phyloP scores from a whole-genome alignment of 2,329 filamentous ascomycete genomes.

The Calonectria leucothoes region DNA sequence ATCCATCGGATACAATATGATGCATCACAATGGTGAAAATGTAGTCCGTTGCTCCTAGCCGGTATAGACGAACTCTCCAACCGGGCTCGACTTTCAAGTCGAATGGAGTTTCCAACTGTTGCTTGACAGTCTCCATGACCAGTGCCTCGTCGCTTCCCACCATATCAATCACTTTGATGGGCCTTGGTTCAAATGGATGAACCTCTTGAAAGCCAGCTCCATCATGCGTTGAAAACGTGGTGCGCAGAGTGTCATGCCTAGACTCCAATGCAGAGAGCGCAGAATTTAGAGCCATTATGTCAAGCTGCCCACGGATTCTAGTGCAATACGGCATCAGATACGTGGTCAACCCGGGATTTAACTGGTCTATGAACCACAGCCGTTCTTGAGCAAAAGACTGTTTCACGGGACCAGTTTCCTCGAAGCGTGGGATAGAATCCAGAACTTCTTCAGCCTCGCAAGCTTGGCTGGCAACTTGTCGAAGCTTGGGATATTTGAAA shows the following conservation, averaged over 20 bases:
- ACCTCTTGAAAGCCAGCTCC: neutral
- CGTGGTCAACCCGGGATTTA: neutral
- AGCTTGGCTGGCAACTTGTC: neutral
- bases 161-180: neutral
- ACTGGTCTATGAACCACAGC: neutral
- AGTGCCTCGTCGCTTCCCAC: neutral
- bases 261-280: neutral
- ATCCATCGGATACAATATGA: conserved; percentile 40
- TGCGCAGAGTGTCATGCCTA: neutral
- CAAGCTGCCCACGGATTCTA: neutral
- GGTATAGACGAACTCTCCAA: neutral
- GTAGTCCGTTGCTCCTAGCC: neutral
- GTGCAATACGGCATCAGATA: neutral
- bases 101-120: neutral
- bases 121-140: neutral
- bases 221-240: neutral
- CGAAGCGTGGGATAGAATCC: neutral
- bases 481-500: conserved; percentile 1
- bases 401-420: neutral
- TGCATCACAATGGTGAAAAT: conserved; percentile 34
- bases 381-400: neutral
- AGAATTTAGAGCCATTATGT: neutral
- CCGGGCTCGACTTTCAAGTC: neutral
- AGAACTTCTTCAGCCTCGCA: too few relatives aligned
- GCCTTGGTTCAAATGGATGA: neutral